These are phyloP conservation scores for Paramecium biaurelia DNA, from an alignment of 73 alveolate species.

Conservation along the genomic window DNA sequence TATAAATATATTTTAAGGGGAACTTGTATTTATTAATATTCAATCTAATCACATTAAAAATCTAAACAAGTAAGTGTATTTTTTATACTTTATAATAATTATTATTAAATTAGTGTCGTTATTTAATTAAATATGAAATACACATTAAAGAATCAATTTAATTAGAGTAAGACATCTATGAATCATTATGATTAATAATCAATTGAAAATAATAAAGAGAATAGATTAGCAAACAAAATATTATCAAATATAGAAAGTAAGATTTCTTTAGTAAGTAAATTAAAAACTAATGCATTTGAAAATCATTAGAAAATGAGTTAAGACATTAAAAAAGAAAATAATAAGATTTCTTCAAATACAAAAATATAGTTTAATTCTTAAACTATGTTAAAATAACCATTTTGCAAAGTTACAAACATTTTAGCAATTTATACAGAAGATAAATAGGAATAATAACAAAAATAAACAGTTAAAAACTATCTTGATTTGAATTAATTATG, in stretches of 20 bases:
- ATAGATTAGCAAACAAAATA: not conserved
- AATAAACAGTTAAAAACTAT: not conserved
- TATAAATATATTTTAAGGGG: too few species aligned
- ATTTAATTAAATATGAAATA: not conserved
- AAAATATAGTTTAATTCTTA: not conserved
- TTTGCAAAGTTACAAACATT: not conserved
- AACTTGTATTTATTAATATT: too few species aligned
- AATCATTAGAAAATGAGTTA: not conserved
- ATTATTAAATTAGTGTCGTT: slow-evolving; percentile 16
- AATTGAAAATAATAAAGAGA: not conserved
- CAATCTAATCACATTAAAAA: not conserved
- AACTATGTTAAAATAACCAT: not conserved
- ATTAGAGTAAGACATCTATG: not conserved
- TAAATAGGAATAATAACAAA: not conserved
- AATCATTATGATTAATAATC: not conserved
- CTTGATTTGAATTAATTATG: slow-evolving; percentile 4
- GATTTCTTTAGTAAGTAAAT: not conserved
- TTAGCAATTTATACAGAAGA: not conserved
- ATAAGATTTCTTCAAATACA: not conserved
- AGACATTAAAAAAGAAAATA: not conserved
- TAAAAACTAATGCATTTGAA: not conserved
- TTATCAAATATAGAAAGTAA: not conserved
- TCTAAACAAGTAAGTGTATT: not conserved
- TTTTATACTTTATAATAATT: not conserved
- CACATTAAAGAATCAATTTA: not conserved